phyloP scores from a whole-genome alignment of 2,329 filamentous ascomycete species.

The Neobulgaria alba region DNA sequence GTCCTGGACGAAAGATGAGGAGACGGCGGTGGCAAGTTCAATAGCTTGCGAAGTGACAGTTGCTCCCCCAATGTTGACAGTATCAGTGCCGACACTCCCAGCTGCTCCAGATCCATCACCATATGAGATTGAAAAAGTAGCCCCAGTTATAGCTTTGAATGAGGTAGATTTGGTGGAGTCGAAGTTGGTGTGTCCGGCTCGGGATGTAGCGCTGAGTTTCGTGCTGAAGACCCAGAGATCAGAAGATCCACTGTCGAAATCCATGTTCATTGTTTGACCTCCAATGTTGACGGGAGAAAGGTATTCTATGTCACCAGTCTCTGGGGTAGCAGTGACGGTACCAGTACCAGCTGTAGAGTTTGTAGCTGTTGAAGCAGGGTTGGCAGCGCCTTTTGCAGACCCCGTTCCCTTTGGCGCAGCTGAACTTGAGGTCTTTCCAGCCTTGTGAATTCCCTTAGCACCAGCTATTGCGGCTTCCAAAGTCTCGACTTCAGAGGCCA shows the following conservation, averaged over 20 bases:
- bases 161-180: slow-evolving; percentile 24
- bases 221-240: slow-evolving; percentile 32
- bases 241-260: slow-evolving; percentile 29
- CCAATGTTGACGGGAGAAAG: slow-evolving; percentile 25
- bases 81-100: slow-evolving; percentile 30
- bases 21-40: slow-evolving; percentile 29
- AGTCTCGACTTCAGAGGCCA: slow-evolving; percentile 5
- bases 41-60: slow-evolving; percentile 28
- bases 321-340: slow-evolving; percentile 54
- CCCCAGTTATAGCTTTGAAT: slow-evolving; percentile 23
- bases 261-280: slow-evolving; percentile 27
- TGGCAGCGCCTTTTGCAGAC: slow-evolving; percentile 11
- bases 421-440: slow-evolving; percentile 2
- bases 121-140: slow-evolving; percentile 29
- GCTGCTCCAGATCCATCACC: slow-evolving; percentile 33
- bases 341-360: slow-evolving; percentile 37
- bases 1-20: slow-evolving; percentile 29
- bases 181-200: slow-evolving; percentile 27
- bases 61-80: slow-evolving; percentile 29
- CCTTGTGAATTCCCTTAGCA: slow-evolving; percentile 3
- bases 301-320: slow-evolving; percentile 32
- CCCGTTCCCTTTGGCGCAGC: slow-evolving; percentile 5
- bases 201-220: slow-evolving; percentile 22
- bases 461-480: slow-evolving; percentile 3
- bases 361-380: slow-evolving; percentile 23